Base-by-base conservation (phyloP, 495 filamentous ascomycete species). In the Friedmanniomyces simplex region DNA sequence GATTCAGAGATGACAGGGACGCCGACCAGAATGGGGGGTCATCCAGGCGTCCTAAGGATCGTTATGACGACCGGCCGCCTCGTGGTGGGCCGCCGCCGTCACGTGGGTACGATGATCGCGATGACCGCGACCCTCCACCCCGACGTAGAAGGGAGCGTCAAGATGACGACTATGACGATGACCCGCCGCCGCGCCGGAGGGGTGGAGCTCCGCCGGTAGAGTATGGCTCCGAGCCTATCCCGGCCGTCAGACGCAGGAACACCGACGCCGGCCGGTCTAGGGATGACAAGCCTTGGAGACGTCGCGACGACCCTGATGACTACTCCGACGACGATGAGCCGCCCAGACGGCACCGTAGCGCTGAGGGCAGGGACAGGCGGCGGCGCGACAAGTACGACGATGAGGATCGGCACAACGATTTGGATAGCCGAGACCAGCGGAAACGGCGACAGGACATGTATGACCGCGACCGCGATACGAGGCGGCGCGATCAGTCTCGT, bases 181-280 rank as follows among this genome's bases (percentile, higher is more conserved):
- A 49, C 16, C 50, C 32, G 18, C 32, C 50, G 8, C 45, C 54
- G 20, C 62, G 54, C 14, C 49, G 59, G 25, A 53, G 50, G 22
- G 55, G 32, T 2, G 51, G 46, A 10, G n/a, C 12, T 32, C 28
- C 28, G 18, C 36, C 50, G n/a, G 54, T 62, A 18, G 60, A 63
- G 39, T 63, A 63, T 24, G 60, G 60, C 11, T 59, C 55, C n/a
- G 60, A 54, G n/a, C 60, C 60, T 1, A 46, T 62, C 34, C 51
- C 50, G 24, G 57, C 50, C 10, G 8, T 52, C 4, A 10, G 48
- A 11, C 53, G 54, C 22, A 25, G 49, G 39, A 61, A 58, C 36
- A 57, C 60, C 6, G 55, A 63, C 37, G 25, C 43, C 18, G 55
- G 36, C 20, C 50, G 59, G 7, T 32, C 26, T 2, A 53, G 51